Evolutionary conservation across 495 filamentous ascomycete species (phyloP).

Genomic region (Glutinoglossum americanum): DNA sequence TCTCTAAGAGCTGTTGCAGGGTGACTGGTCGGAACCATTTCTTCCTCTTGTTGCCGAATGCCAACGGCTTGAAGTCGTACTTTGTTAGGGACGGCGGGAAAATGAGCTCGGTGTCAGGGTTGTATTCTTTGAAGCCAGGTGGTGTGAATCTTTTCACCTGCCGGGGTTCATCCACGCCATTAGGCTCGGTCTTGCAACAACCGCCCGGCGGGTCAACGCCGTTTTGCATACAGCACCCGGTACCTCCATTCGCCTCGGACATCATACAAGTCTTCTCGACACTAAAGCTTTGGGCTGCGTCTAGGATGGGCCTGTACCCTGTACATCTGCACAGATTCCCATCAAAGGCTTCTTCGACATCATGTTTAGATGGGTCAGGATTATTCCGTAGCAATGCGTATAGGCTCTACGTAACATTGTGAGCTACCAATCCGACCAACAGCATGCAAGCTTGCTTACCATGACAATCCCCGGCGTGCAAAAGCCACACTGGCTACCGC

Average conservation of each 20-base stretch:
- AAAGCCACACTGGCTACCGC: constrained; percentile 52
- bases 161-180: constrained; percentile 17
- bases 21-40: constrained; percentile 83
- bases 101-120: constrained; percentile 81
- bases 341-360: constrained; percentile 79
- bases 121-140: constrained; percentile 80
- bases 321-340: constrained; percentile 94
- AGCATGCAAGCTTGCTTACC: constrained; percentile 22
- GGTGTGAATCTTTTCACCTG: constrained; percentile 52
- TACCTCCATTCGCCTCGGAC: constrained; percentile 34
- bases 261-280: constrained; percentile 30
- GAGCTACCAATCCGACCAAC: background rate
- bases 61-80: constrained; percentile 60
- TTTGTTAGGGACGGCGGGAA: constrained; percentile 72
- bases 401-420: constrained; percentile 26
- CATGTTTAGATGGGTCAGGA: constrained; percentile 41
- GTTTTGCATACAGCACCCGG: constrained; percentile 46
- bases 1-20: constrained; percentile 67
- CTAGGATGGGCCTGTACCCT: constrained; percentile 82
- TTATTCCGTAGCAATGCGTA: constrained; percentile 69
- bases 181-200: constrained; percentile 31
- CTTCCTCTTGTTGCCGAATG: constrained; percentile 87
- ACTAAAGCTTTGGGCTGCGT: constrained; percentile 66
- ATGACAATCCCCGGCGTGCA: constrained; percentile 97
- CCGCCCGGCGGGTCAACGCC: constrained; percentile 19